Evolutionary conservation across 306 rosid genomes (phyloP).

Genomic region (Inga oerstediana): DNA sequence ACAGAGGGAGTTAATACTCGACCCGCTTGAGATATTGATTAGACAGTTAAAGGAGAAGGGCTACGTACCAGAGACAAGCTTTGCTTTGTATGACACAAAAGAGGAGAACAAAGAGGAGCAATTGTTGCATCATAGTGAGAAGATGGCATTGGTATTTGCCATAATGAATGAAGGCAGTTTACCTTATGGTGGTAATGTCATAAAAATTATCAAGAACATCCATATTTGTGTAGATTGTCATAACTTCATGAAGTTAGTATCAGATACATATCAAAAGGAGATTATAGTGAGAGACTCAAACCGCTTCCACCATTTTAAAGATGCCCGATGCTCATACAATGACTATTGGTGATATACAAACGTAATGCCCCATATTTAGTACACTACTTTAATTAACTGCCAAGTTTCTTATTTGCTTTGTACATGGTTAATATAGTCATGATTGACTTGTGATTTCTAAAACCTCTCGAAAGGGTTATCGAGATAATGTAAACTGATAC

Average conservation of each 20-base stretch:
- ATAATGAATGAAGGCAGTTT: constrained; percentile 59
- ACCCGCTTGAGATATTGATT: constrained; percentile 59
- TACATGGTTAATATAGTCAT: not conserved
- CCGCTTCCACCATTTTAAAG: constrained; percentile 80
- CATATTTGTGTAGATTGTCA: constrained; percentile 93
- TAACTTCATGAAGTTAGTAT: constrained; percentile 83
- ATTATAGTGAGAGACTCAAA: constrained; percentile 87
- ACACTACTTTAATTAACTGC: not conserved
- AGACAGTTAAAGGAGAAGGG: constrained; percentile 76
- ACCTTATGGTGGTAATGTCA: constrained; percentile 35
- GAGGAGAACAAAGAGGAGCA: constrained; percentile 86
- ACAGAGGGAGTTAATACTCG: constrained; percentile 46
- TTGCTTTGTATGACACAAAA: constrained; percentile 70
- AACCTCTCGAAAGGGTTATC: not conserved
- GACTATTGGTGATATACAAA: constrained; percentile 69
- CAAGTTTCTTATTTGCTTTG: not conserved
- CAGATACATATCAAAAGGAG: constrained; percentile 61
- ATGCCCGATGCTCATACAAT: constrained; percentile 74
- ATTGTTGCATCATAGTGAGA: constrained; percentile 81
- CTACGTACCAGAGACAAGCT: constrained; percentile 71
- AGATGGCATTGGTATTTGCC: constrained; percentile 79
- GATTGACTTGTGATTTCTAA: not conserved
- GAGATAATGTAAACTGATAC: not conserved
- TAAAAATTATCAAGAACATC: constrained; percentile 86
- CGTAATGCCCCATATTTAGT: not conserved